Conservation (phyloP, 495 filamentous ascomycete species). For the Annulohypoxylon bovei region DNA sequence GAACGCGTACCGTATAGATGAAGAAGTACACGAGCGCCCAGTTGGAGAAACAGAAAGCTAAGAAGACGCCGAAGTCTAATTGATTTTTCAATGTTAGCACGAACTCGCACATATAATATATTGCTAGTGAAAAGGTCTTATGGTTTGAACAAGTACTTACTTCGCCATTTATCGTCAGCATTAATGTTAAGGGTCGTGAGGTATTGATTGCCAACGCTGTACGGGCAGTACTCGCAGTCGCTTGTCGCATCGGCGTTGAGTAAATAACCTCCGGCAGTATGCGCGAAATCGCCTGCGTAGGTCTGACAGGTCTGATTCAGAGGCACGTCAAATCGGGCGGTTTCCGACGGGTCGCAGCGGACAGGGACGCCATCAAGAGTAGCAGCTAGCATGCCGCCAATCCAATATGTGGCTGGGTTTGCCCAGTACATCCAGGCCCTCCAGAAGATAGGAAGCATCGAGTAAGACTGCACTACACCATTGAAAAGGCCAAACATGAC, state of each 20-base stretch:
- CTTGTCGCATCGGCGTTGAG: constrained; percentile 63
- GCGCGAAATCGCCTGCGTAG: constrained; percentile 66
- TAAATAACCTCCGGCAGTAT: constrained; percentile 65
- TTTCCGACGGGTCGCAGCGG: constrained; percentile 66
- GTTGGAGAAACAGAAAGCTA: constrained; percentile 79
- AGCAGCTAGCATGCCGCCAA: constrained; percentile 75
- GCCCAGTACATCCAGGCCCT: constrained; percentile 82
- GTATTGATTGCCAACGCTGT: constrained; percentile 71
- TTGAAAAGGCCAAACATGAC: constrained; percentile 80
- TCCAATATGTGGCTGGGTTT: constrained; percentile 75
- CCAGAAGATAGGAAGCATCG: constrained; percentile 74
- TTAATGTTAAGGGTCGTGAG: constrained; percentile 73
- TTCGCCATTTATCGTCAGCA: constrained; percentile 42
- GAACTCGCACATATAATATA: constrained; percentile 40
- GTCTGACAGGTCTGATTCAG: constrained; percentile 68
- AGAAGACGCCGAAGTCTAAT: constrained; percentile 81
- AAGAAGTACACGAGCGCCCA: constrained; percentile 87
- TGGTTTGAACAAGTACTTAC: constrained; percentile 24
- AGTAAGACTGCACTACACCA: constrained; percentile 73
- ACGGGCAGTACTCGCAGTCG: constrained; percentile 82
- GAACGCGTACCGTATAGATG: constrained; percentile 78
- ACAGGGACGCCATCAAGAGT: constrained; percentile 66
- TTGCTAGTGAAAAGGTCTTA: background rate
- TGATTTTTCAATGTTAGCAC: constrained; percentile 62
- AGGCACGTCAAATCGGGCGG: constrained; percentile 73